Evolutionary conservation across 768 basidiomycete genomes (phyloP), one percentile per base, ranked within the genome.

Genomic region (Tylopilus rubrobrunneus): DNA sequence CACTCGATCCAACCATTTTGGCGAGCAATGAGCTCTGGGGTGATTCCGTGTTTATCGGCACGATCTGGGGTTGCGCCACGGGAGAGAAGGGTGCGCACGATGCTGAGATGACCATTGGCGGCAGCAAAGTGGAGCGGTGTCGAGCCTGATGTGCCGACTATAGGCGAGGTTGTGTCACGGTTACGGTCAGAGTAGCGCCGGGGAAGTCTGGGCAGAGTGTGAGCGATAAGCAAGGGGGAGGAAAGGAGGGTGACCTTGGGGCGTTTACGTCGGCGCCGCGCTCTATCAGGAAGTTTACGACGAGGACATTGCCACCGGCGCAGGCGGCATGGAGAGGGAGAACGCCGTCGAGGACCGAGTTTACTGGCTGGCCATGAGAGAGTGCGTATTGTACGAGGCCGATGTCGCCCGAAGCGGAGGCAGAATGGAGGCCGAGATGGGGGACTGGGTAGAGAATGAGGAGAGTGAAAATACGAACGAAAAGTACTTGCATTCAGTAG

Each of bases 231-330:
- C 3, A 1, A 37, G 47, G 44, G 41, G 56, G 51, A 44, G 15
- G 66, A 29, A 46, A 55, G 19, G 29, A 19, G 52, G 68, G 81
- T 56, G 49, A 90, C 89, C 95, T 84, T 49, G 92, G 87, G 5
- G 94, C 94, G 71, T 98, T 98, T 29, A 98, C 96, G 67, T 99
- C 97, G n/a, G 97, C 97, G 21, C 97, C 96, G 53, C 85, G 76
- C 56, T 97, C 92, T 64, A 99, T 88, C 44, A 99, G 75, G 58
- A 95, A 78, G 63, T 84, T 82, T 39, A 98, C 93, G 42, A 98
- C 89, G 53, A 85, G 80, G 52, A 89, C 90, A 65, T 84, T 90
- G 2, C 97, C 97, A 23, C 92, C 92, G 0, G 92, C 89, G 61
- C 85, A 90, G 2, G 96, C 97, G 4, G 93, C 95, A 67, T 99